phyloP scores from a whole-genome alignment of 768 basidiomycete genomes.

The Lactarius quietus region DNA sequence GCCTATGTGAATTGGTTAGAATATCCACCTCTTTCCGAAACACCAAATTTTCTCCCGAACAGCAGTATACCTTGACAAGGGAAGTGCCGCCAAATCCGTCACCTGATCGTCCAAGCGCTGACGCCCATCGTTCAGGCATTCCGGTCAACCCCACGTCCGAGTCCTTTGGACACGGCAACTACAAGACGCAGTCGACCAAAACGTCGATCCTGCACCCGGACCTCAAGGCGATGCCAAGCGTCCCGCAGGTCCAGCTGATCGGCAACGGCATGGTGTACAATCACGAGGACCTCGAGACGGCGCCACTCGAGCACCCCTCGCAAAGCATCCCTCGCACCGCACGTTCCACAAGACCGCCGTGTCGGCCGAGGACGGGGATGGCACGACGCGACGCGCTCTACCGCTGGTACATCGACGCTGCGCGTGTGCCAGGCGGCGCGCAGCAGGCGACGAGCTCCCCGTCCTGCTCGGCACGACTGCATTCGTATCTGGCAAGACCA shows the following conservation, averaged over 20 bases:
- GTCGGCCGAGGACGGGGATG: conserved; percentile 62
- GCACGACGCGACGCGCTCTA: conserved; percentile 73
- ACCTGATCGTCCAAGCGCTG: not conserved
- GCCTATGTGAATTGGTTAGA: too few relatives aligned
- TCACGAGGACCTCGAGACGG: conserved; percentile 72
- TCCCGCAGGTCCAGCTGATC: conserved; percentile 87
- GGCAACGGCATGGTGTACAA: conserved; percentile 77
- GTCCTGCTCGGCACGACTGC: conserved; percentile 86
- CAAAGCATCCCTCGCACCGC: too few relatives aligned
- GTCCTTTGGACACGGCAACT: conserved; percentile 84
- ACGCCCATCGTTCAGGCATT: too few relatives aligned
- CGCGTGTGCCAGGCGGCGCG: conserved; percentile 61
- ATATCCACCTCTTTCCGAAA: too few relatives aligned
- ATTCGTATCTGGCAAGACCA: conserved; percentile 72
- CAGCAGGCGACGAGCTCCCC: conserved; percentile 69
- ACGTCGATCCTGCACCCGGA: conserved; percentile 87
- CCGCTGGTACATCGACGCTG: conserved; percentile 89
- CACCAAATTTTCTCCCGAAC: conserved; percentile 65
- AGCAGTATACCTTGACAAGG: conserved; percentile 84
- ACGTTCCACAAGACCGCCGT: conserved; percentile 80
- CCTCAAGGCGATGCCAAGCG: conserved; percentile 82
- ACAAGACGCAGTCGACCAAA: conserved; percentile 69
- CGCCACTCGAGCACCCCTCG: conserved; percentile 78
- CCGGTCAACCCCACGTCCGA: conserved; percentile 62
- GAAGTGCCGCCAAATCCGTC: conserved; percentile 45